Conservation (phyloP, 2,329 filamentous ascomycete genomes). For the Endoconidiophora laricicola region DNA sequence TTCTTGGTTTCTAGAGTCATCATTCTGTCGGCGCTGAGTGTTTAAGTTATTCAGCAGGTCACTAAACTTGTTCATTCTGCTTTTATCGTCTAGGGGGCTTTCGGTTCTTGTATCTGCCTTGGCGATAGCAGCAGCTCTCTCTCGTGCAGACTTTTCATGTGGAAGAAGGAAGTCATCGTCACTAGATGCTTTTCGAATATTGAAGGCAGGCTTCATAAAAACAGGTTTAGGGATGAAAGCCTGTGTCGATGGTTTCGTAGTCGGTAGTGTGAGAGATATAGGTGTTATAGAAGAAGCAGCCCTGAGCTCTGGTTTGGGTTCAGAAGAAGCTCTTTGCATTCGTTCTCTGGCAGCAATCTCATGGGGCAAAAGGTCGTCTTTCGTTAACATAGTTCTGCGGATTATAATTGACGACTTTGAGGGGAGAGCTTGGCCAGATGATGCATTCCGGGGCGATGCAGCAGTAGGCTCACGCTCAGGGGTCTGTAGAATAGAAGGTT, state of each 20-base stretch:
- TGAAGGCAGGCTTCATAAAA: conserved; percentile 1
- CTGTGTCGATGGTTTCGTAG: not conserved
- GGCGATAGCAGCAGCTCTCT: not conserved
- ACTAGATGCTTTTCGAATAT: conserved; percentile 2
- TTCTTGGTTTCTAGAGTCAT: not conserved
- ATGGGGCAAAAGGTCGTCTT: conserved; percentile 1
- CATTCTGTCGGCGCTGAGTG: conserved; percentile 6
- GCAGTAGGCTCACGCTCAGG: no score
- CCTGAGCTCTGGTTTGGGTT: not conserved
- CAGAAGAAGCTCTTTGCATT: not conserved
- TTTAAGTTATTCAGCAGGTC: conserved; percentile 4
- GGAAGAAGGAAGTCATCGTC: conserved; percentile 9
- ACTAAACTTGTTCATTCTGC: conserved; percentile 7
- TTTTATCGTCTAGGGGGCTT: not conserved
- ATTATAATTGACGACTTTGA: no score
- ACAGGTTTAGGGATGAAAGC: not conserved
- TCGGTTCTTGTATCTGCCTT: not conserved
- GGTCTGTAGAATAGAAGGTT: no score
- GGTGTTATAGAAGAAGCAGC: not conserved
- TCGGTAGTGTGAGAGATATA: not conserved
- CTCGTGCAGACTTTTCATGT: conserved; percentile 1
- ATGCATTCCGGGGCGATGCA: no score
- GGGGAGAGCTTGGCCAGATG: no score
- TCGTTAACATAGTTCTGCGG: no score
- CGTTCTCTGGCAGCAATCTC: not conserved